phyloP scores from a whole-genome alignment of 2,329 filamentous ascomycete species.

The Myriosclerotinia duriaeana region DNA sequence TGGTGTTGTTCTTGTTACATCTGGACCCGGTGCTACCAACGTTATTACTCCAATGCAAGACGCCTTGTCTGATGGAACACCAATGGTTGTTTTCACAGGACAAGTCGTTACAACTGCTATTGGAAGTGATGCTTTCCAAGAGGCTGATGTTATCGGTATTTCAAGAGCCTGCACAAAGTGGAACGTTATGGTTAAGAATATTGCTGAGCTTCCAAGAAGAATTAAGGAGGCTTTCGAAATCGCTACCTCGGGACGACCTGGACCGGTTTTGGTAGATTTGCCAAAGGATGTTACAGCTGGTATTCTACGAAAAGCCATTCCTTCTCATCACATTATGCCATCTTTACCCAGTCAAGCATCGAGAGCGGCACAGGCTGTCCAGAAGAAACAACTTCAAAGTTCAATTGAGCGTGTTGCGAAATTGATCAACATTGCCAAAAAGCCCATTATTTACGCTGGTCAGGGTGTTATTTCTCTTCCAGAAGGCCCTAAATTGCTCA shows the following conservation, averaged over 20 bases:
- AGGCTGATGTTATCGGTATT: slow-evolving; percentile 92
- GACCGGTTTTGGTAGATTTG: slow-evolving; percentile 91
- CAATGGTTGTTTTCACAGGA: slow-evolving; percentile 92
- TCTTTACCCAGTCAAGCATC: slow-evolving; percentile 83
- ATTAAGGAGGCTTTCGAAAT: slow-evolving; percentile 99
- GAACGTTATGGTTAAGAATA: slow-evolving; percentile 98
- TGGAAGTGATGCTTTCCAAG: slow-evolving; percentile 95
- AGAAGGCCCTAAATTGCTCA: slow-evolving; percentile 76
- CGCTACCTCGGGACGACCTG: slow-evolving; percentile 88
- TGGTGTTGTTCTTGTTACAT: slow-evolving; percentile 94
- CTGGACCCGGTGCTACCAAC: slow-evolving; percentile 94
- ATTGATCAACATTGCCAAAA: slow-evolving; percentile 85
- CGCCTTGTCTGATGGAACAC: slow-evolving; percentile 90
- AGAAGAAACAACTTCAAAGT: slow-evolving; percentile 67
- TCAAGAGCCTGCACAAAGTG: slow-evolving; percentile 95
- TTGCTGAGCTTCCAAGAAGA: slow-evolving; percentile 85
- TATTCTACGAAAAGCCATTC: slow-evolving; percentile 80
- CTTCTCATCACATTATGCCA: slow-evolving; percentile 58
- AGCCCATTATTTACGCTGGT: slow-evolving; percentile 92
- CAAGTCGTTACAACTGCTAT: slow-evolving; percentile 90
- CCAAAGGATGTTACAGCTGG: slow-evolving; percentile 95
- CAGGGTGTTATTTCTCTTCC: slow-evolving; percentile 81
- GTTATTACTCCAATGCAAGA: slow-evolving; percentile 96
- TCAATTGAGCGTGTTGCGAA: slow-evolving; percentile 76
- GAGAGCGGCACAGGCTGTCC: slow-evolving; percentile 72